phyloP scores from a whole-genome alignment of 805 yeast species.

The Candida insectalens region DNA sequence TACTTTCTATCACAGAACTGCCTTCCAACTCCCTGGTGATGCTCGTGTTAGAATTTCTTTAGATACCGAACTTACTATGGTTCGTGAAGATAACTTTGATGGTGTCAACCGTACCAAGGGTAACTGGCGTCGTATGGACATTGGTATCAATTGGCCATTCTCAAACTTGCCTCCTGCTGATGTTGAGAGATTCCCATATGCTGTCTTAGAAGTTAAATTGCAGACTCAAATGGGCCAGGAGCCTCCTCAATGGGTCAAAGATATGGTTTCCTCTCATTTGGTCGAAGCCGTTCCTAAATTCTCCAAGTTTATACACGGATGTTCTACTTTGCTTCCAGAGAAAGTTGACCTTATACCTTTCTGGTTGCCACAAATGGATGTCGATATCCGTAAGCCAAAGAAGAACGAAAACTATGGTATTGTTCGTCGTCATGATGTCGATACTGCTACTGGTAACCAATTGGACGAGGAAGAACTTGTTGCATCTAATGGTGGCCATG shows the following conservation, averaged over 20 bases:
- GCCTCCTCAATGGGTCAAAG: constrained; percentile 97
- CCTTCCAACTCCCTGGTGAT: constrained; percentile 98
- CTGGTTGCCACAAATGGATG: constrained; percentile 97
- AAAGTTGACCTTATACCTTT: constrained; percentile 80
- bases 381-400: constrained; percentile 87
- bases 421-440: constrained; percentile 30
- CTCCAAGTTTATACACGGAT: constrained; percentile 95
- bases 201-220: constrained; percentile 91
- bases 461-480: constrained; percentile 63
- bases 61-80: constrained; percentile 95
- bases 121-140: constrained; percentile 98
- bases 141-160: constrained; percentile 96
- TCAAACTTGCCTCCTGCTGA: constrained; percentile 75
- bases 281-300: constrained; percentile 98
- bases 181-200: constrained; percentile 91
- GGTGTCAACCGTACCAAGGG: constrained; percentile 82
- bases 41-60: constrained; percentile 97
- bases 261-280: constrained; percentile 79
- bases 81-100: constrained; percentile 95
- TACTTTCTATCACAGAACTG: constrained; percentile 95
- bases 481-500: constrained; percentile 19
- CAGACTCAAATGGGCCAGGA: constrained; percentile 98
- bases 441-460: constrained; percentile 14
- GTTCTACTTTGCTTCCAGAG: constrained; percentile 84
- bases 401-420: constrained; percentile 52